A percentile compares a stretch with the other conserved stretches of the same genome.
Evolutionary conservation across 768 basidiomycete species (phyloP).

Genomic region (Lactarius vividus): DNA sequence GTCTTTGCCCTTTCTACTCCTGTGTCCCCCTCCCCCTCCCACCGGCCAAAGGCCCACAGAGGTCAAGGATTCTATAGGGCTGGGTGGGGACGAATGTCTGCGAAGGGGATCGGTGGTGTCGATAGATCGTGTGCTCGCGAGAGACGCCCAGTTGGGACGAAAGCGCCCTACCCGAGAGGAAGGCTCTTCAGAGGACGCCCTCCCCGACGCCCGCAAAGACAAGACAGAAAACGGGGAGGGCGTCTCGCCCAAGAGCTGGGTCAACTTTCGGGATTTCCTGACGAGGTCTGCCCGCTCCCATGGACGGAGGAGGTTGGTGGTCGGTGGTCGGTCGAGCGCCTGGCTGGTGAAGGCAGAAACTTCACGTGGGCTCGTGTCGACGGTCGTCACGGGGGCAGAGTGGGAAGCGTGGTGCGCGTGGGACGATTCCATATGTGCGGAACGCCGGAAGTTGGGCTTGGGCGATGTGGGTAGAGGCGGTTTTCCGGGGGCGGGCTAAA

Average conservation of each 20-base stretch:
- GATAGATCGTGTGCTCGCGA: not conserved
- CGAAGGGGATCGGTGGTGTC: slow-evolving; percentile 33
- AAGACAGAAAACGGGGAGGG: slow-evolving; percentile 35
- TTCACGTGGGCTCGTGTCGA: slow-evolving; percentile 24
- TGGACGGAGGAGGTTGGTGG: slow-evolving; percentile 63
- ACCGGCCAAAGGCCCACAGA: slow-evolving; percentile 3
- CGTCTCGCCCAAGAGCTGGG: slow-evolving; percentile 74
- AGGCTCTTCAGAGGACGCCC: slow-evolving; percentile 1
- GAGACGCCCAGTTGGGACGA: slow-evolving; percentile 2
- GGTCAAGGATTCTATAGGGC: slow-evolving; percentile 44
- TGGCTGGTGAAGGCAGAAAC: slow-evolving; percentile 13
- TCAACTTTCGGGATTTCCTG: slow-evolving; percentile 70
- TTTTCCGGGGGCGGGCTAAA: slow-evolving; percentile 31
- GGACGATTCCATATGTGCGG: slow-evolving; percentile 25
- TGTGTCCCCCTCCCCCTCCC: slow-evolving; percentile 15
- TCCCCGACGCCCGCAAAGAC: slow-evolving; percentile 18
- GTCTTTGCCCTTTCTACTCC: not conserved
- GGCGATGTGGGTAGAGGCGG: slow-evolving; percentile 47
- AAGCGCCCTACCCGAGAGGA: not conserved
- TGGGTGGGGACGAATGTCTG: slow-evolving; percentile 56
- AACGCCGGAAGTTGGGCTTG: slow-evolving; percentile 46
- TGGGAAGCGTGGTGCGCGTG: slow-evolving; percentile 15
- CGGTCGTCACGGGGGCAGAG: slow-evolving; percentile 10
- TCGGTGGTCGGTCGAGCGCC: slow-evolving; percentile 48
- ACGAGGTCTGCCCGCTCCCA: slow-evolving; percentile 70